Percentiles rank a stretch among this genome's conserved stretches.
Evolutionary conservation across 1,284 basidiomycete species (phyloP).

Genomic region (Fomes fomentarius): DNA sequence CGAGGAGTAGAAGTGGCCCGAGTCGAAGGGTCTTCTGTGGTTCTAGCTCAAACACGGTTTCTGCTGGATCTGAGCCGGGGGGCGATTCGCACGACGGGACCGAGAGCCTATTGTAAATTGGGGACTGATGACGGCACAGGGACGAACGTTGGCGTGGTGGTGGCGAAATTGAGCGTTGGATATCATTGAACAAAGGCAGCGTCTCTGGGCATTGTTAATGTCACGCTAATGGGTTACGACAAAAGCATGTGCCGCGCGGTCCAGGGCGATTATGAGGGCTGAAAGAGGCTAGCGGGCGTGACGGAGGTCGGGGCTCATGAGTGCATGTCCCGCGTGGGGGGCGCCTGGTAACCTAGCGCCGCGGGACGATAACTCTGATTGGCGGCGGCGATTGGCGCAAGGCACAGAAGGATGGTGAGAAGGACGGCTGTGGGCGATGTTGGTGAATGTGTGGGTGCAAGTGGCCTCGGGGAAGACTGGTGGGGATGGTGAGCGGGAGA

Average conservation of each 20-base stretch:
- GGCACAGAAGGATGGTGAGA: background rate
- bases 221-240: no score
- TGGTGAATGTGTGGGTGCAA: background rate
- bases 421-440: background rate
- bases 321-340: no score
- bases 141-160: background rate
- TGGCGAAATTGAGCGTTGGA: no score
- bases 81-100: slow-evolving; percentile 2
- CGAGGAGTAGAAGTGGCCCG: background rate
- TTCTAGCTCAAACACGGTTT: slow-evolving; percentile 1
- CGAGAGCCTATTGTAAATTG: background rate
- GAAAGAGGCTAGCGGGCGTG: no score
- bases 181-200: no score
- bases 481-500: no score
- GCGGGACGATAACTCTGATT: slow-evolving; percentile 10
- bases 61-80: no score
- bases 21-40: background rate
- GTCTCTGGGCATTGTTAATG: no score
- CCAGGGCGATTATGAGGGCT: no score
- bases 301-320: no score
- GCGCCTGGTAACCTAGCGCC: no score
- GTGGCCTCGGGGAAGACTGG: background rate
- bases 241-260: no score
- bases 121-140: slow-evolving; percentile 1
- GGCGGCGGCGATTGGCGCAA: slow-evolving; percentile 2